Percentiles rank a stretch among this genome's conserved stretches.
Conservation (phyloP, 306 rosid species). For the Hippophae rhamnoides region DNA sequence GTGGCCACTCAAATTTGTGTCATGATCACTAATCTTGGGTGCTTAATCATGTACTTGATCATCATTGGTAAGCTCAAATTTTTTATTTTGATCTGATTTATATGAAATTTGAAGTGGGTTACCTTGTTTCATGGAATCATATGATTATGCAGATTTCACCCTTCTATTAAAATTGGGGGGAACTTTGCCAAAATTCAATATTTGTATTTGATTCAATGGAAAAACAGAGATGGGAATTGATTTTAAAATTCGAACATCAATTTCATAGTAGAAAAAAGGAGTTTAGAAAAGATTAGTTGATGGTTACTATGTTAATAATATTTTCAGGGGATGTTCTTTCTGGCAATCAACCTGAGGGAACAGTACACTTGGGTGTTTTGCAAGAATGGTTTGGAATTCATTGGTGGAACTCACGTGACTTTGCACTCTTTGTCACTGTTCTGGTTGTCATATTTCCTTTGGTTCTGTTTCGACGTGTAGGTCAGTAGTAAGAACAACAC, state of each 20-base stretch:
- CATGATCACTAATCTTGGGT: constrained; percentile 63
- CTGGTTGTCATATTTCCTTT: constrained; percentile 61
- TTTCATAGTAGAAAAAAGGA: no score
- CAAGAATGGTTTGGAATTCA: constrained; percentile 94
- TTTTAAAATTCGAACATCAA: no score
- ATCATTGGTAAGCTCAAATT: constrained; percentile 48
- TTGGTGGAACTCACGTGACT: constrained; percentile 87
- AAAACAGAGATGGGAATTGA: no score
- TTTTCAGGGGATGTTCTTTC: constrained; percentile 72
- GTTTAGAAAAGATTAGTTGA: no score
- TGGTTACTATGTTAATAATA: not conserved
- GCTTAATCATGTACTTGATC: constrained; percentile 66
- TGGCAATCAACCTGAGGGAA: constrained; percentile 43
- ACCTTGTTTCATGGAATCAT: no score
- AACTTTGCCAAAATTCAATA: no score
- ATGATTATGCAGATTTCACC: no score
- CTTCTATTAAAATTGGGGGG: no score
- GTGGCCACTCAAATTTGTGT: constrained; percentile 52
- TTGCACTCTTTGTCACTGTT: constrained; percentile 45
- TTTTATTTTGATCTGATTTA: not conserved
- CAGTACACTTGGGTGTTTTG: constrained; percentile 67
- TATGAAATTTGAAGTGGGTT: no score
- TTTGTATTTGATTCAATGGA: no score
- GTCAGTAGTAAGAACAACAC: constrained; percentile 25
- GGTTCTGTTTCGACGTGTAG: constrained; percentile 60